Conservation (phyloP, 169 alveolate genomes). For the Cryptosporidium meleagridis region DNA sequence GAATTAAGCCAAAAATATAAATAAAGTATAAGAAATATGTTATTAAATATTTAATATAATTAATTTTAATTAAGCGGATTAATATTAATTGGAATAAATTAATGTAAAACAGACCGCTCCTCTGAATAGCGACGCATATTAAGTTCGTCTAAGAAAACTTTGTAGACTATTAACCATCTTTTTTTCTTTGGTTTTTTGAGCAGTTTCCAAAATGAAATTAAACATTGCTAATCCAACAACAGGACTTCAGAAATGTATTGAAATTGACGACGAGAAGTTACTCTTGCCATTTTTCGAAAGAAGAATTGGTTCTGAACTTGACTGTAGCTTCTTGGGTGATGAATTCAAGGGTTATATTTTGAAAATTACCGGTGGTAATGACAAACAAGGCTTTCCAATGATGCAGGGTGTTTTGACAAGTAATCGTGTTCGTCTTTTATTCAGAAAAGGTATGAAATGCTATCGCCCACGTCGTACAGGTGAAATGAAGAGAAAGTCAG, state of each 20-base stretch:
- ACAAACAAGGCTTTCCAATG: slow-evolving; percentile 99
- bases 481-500: slow-evolving; percentile 97
- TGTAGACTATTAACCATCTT: slow-evolving; percentile 9
- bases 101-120: slow-evolving; percentile 13
- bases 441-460: slow-evolving; percentile 91
- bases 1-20: not conserved
- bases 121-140: slow-evolving; percentile 17
- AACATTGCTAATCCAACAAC: slow-evolving; percentile 95
- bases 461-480: slow-evolving; percentile 98
- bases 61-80: not conserved
- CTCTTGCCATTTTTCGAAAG: slow-evolving; percentile 96
- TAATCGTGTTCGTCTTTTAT: slow-evolving; percentile 86
- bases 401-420: slow-evolving; percentile 97
- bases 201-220: slow-evolving; percentile 90
- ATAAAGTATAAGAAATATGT: not conserved
- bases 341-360: slow-evolving; percentile 97
- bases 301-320: slow-evolving; percentile 98
- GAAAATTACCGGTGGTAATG: slow-evolving; percentile 98
- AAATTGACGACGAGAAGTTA: slow-evolving; percentile 98
- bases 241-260: slow-evolving; percentile 96
- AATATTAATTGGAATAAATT: not conserved
- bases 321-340: slow-evolving; percentile 98
- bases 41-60: not conserved
- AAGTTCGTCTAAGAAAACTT: slow-evolving; percentile 28
- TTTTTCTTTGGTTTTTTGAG: slow-evolving; percentile 38